Evolutionary conservation across 106 monocot genomes (phyloP).

Genomic region (Acorus calamus): DNA sequence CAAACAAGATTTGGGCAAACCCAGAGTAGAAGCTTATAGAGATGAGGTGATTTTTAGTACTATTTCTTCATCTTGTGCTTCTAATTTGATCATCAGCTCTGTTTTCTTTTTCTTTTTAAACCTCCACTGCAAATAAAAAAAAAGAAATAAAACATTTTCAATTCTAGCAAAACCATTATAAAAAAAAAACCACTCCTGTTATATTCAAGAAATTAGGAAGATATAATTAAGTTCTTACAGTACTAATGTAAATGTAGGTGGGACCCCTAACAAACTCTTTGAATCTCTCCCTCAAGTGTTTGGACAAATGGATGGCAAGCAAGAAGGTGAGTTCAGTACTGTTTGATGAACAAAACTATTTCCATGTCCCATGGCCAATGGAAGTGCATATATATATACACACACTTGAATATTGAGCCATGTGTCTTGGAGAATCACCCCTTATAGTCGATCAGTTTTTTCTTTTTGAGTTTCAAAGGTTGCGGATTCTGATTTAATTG

Average conservation of each 20-base stretch:
- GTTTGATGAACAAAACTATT: not conserved
- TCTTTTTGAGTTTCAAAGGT: not conserved
- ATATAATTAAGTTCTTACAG: not conserved
- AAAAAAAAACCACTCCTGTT: no score
- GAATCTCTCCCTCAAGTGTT: conserved; percentile 3
- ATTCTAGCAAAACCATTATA: not conserved
- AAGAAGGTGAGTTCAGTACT: not conserved
- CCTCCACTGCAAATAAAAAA: not conserved
- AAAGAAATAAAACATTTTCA: not conserved
- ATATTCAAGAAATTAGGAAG: no score
- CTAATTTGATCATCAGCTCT: not conserved
- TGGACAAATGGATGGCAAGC: conserved; percentile 27
- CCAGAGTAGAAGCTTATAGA: conserved; percentile 21
- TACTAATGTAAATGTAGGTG: conserved; percentile 4
- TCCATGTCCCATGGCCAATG: not conserved
- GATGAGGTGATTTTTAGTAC: conserved; percentile 15
- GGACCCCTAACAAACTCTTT: conserved; percentile 20
- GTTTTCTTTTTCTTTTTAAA: not conserved
- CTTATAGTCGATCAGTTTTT: no score
- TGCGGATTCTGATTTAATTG: not conserved
- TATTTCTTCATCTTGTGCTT: not conserved
- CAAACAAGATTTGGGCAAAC: conserved; percentile 26
- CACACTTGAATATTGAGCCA: no score
- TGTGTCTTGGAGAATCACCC: no score
- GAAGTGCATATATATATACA: not conserved